A percentile compares a stretch with the other conserved stretches of the same genome.
Evolutionary conservation across 176 grass and related monocot species (phyloP).

Genomic region (Zoysia pacifica): DNA sequence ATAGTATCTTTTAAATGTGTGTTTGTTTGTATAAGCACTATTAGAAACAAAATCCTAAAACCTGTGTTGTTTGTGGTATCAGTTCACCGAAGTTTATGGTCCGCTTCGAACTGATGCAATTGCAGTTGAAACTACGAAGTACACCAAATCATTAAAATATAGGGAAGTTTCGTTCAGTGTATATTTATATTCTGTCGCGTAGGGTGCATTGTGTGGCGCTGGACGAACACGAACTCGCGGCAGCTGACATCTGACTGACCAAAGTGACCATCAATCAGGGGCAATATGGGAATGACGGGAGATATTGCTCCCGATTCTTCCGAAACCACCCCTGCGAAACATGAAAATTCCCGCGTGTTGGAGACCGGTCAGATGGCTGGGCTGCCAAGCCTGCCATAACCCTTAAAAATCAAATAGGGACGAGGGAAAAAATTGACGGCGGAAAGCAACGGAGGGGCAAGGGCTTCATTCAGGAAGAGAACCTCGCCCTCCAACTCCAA

Average conservation of each 20-base stretch:
- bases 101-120: not conserved
- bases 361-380: not conserved
- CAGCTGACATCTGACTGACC: not conserved
- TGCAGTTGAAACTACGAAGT: not conserved
- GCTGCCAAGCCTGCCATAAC: not conserved
- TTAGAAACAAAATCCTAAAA: too few species aligned
- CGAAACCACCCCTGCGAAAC: not conserved
- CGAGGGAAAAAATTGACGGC: slow-evolving; percentile 12
- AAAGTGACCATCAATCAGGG: slow-evolving; percentile 9
- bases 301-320: not conserved
- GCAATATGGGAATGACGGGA: not conserved
- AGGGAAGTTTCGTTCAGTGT: not conserved
- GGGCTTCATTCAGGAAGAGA: not conserved
- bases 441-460: slow-evolving; percentile 24
- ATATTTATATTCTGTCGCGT: not conserved
- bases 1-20: too few species aligned
- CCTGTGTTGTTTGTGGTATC: too few species aligned
- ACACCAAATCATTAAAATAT: not conserved
- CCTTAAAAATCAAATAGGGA: slow-evolving; percentile 38
- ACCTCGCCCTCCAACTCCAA: slow-evolving; percentile 14
- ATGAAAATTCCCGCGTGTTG: not conserved
- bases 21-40: too few species aligned
- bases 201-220: not conserved
- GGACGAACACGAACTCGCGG: not conserved
- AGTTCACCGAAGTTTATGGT: too few species aligned